Conservation (phyloP, 2,329 filamentous ascomycete species). For the Paecilomyces fulvus region DNA sequence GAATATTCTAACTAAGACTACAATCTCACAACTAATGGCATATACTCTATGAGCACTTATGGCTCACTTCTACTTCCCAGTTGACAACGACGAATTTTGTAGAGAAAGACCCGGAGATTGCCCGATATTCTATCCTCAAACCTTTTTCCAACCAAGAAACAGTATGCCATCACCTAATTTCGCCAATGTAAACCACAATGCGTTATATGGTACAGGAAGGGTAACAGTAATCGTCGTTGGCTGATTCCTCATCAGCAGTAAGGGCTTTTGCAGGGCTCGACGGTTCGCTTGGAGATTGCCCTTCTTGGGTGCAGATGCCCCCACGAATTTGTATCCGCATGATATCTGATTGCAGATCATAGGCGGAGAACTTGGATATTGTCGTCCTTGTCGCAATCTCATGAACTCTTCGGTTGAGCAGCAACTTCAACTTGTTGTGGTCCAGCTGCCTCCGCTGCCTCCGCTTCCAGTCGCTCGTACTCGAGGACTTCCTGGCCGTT, state of each 20-base stretch:
- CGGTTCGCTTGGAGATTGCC: neutral
- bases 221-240: neutral
- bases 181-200: neutral
- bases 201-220: neutral
- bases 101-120: neutral
- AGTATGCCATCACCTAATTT: neutral
- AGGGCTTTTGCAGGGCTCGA: neutral
- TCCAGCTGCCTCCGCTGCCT: conserved; percentile 1
- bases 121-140: neutral
- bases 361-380: neutral
- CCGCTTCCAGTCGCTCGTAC: conserved; percentile 13
- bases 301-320: neutral
- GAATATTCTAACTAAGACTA: neutral
- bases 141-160: neutral
- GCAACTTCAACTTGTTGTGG: neutral
- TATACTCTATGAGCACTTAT: neutral
- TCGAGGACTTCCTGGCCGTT: conserved; percentile 26
- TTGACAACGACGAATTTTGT: neutral
- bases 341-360: neutral
- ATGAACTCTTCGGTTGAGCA: conserved; percentile 8
- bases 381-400: neutral
- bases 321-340: neutral
- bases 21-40: neutral
- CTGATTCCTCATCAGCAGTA: neutral
- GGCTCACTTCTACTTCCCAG: neutral